These are phyloP conservation scores for Rhizophagus clarus DNA, from an alignment of 192 early-diverging fungal species.

Conservation along the genomic window DNA sequence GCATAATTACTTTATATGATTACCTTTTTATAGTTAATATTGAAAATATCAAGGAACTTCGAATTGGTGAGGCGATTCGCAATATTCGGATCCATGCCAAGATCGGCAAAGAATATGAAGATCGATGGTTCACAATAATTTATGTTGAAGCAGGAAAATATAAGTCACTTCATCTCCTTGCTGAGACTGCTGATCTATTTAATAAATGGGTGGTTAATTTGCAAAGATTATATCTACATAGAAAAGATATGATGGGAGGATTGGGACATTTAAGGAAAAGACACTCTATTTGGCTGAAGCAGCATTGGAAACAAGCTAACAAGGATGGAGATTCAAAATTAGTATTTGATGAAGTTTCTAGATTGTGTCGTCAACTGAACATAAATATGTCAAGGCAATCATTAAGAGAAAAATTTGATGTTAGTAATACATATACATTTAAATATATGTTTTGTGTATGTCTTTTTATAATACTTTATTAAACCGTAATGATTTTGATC, in stretches of 20 bases:
- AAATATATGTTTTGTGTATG: not conserved
- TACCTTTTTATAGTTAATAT: conserved; percentile 42
- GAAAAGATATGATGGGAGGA: conserved; percentile 41
- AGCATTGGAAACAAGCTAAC: conserved; percentile 51
- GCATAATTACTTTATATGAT: not conserved
- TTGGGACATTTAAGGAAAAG: conserved; percentile 42
- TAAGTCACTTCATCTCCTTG: conserved; percentile 47
- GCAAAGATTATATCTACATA: conserved; percentile 42
- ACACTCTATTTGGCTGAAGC: conserved; percentile 44
- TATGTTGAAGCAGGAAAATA: conserved; percentile 47
- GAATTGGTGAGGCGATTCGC: conserved; percentile 43
- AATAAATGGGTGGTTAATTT: conserved; percentile 46
- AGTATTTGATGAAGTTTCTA: conserved; percentile 43
- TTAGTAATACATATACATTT: not conserved
- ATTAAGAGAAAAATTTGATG: conserved; percentile 62
- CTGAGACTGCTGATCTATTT: conserved; percentile 40
- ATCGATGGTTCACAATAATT: conserved; percentile 48
- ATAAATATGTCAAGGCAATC: conserved; percentile 63
- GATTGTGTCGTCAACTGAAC: conserved; percentile 58
- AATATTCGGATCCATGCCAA: conserved; percentile 44
- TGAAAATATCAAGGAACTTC: conserved; percentile 50
- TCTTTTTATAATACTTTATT: not conserved
- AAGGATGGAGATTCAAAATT: conserved; percentile 47
- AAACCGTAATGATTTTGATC: not conserved
- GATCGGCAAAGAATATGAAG: conserved; percentile 39